Base-by-base conservation (phyloP, 139 green algal genomes). In the Micractinium conductrix region DNA sequence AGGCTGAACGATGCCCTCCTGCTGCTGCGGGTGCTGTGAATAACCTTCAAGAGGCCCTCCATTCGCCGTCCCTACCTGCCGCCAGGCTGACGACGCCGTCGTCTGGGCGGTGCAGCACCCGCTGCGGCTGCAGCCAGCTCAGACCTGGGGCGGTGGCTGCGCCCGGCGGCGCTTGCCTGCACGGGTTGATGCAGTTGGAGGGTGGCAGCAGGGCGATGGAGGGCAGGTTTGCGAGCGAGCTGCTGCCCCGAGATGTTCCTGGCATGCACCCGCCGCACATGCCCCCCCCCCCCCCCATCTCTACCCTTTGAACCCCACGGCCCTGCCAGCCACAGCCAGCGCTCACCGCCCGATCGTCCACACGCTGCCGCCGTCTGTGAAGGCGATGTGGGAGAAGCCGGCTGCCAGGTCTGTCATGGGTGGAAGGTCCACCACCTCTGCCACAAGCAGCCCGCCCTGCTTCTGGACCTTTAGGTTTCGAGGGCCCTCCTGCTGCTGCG, bases 311-410 rank as follows among this genome's bases (percentile, higher is more conserved):
- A 30, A 42, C 72, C 40, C 70, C 74, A 55, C 72, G n/a, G 53
- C 63, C 37, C 37, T 42, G 30, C 28, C 44, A 21, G 4, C 40
- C 65, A 16, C 79, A 62, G 35, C 33, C 33, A 19, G 17, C 22
- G 6, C 62, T 0, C 75, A 88, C 37, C 87, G 75, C 43, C 91
- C 90, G n/a, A 94, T 42, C 12, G 50, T 85, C 92, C 92, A 96
- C 37, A 96, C 90, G 30, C 79, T 68, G 37, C 84, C 38, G 35
- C 91, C 93, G 73, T 96, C 92, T 4, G 70, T 90, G 71, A 96
- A 69, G 7, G 94, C 65, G 7, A 92, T 48, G 84, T 95, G 91
- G 48, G 87, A 85, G 76, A 85, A 85, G 1, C 92, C 92, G 0
- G 90, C 90, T 1, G 91, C 91, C 58, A 96, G 89, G 75, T 87